Conservation (phyloP, 225 moss, liverwort and hornwort genomes). For the Climacium dendroides region DNA sequence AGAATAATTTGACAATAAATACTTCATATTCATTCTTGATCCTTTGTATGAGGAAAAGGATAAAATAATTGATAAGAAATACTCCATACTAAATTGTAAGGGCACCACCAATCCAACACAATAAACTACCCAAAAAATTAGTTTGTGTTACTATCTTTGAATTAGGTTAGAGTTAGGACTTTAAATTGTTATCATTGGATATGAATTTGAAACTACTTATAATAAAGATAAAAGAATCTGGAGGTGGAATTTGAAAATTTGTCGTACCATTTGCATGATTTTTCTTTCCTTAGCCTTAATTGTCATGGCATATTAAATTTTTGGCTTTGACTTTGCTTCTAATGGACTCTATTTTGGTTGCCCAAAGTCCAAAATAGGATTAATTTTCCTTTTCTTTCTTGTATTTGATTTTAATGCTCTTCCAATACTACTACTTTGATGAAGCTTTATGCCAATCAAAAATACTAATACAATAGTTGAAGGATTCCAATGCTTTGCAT, state of each 20-base stretch:
- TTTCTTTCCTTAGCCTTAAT: background rate
- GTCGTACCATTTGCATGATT: rapidly evolving
- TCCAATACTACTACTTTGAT: background rate
- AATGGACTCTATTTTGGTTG: background rate
- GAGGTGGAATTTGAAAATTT: background rate
- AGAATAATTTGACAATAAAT: background rate
- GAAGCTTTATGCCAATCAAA: background rate
- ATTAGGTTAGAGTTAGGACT: background rate
- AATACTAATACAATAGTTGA: background rate
- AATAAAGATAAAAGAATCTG: background rate
- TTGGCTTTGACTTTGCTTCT: background rate
- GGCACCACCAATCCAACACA: background rate
- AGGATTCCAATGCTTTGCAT: too few species aligned
- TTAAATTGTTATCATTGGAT: background rate
- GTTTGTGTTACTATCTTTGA: background rate
- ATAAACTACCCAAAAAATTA: background rate
- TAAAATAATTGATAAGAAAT: background rate
- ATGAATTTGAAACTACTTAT: background rate
- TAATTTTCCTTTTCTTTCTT: background rate
- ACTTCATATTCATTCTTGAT: background rate
- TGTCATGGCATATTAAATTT: too few species aligned
- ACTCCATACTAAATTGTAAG: background rate
- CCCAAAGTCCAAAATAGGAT: background rate
- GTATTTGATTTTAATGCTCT: background rate
- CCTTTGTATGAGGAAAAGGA: background rate